Conservation (phyloP, 164 flowering plant species). For the Stephania yunnanensis region DNA sequence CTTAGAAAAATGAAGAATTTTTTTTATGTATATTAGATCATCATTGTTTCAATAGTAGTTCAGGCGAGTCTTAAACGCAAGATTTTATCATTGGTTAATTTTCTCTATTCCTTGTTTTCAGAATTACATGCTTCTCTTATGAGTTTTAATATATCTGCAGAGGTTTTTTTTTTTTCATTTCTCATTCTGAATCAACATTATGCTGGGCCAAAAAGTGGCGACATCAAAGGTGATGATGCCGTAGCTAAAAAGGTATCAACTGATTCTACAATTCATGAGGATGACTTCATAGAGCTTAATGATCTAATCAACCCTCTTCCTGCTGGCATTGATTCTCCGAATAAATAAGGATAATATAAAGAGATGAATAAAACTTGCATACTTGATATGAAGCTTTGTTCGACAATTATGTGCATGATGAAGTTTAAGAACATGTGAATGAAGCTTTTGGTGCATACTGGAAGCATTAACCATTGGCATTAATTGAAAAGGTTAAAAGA, state of each 20-base stretch:
- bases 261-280: constrained; percentile 10
- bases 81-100: background rate
- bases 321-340: constrained; percentile 7
- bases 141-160: background rate
- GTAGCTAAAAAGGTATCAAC: constrained; percentile 1
- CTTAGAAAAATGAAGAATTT: too few relatives aligned
- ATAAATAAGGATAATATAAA: background rate
- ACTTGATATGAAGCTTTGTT: constrained; percentile 6
- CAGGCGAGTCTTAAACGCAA: background rate
- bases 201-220: constrained; percentile 3
- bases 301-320: constrained; percentile 16
- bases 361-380: constrained; percentile 6
- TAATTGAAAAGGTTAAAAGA: background rate
- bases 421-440: background rate
- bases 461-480: background rate
- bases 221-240: constrained; percentile 3
- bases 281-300: constrained; percentile 19
- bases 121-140: background rate
- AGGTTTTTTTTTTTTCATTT: background rate
- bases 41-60: background rate
- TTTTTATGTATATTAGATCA: background rate
- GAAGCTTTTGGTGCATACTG: background rate
- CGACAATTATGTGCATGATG: background rate
- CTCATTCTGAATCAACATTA: constrained; percentile 10
- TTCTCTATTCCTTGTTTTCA: background rate